phyloP scores from a whole-genome alignment of 192 early-diverging fungal species.

The Backusella morwellensis region DNA sequence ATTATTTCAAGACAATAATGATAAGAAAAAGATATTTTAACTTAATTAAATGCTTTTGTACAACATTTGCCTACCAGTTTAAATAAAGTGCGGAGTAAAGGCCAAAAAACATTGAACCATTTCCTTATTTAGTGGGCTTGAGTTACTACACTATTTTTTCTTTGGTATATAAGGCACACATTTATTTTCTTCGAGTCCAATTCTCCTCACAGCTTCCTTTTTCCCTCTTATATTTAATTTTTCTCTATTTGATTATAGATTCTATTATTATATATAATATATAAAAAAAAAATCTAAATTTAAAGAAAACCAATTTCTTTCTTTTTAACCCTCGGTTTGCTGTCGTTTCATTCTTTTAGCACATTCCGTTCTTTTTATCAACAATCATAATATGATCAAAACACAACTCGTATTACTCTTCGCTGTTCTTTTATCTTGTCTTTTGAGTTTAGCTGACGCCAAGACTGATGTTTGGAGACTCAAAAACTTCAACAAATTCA shows the following conservation, averaged over 20 bases:
- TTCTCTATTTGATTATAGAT: background rate
- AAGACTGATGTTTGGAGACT: conserved; percentile 11
- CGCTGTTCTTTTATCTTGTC: background rate
- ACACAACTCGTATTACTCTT: background rate
- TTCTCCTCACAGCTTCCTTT: background rate
- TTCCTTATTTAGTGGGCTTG: background rate
- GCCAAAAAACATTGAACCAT: background rate
- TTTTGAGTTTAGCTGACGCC: background rate
- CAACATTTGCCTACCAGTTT: background rate
- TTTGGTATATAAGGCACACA: background rate
- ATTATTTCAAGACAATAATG: background rate
- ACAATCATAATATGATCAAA: conserved; percentile 9
- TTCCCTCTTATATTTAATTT: conserved; percentile 8
- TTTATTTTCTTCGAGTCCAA: background rate
- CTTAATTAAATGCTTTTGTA: conserved; percentile 7
- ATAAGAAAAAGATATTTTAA: conserved; percentile 4
- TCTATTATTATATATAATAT: background rate
- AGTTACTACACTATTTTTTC: background rate
- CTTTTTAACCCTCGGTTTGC: background rate
- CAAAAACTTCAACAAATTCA: conserved; percentile 14
- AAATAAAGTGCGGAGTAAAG: background rate
- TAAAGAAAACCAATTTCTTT: conserved; percentile 2
- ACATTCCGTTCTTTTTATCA: conserved; percentile 6
- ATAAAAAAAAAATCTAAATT: background rate
- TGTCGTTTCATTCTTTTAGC: conserved; percentile 2